These are phyloP conservation scores for Takashimella tepidaria DNA, from an alignment of 1,284 basidiomycete genomes.

Conservation along the genomic window DNA sequence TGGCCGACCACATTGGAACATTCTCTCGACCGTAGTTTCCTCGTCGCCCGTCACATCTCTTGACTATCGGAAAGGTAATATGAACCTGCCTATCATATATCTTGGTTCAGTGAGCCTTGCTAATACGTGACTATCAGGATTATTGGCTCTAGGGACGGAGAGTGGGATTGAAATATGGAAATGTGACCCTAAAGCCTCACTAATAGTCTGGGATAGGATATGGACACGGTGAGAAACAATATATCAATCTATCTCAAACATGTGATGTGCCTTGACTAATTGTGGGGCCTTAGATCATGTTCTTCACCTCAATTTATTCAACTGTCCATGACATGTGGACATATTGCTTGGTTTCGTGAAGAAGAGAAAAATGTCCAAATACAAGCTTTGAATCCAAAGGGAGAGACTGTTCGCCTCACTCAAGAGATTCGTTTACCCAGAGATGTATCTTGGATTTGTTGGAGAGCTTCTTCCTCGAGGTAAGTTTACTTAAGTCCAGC, in stretches of 20 bases:
- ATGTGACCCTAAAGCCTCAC: constrained; percentile 24
- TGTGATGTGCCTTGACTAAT: background rate
- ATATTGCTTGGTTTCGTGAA: constrained; percentile 2
- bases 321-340: background rate
- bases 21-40: constrained; percentile 35
- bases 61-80: constrained; percentile 29
- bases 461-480: constrained; percentile 28
- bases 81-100: too few relatives aligned
- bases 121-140: constrained; percentile 12
- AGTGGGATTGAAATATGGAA: constrained; percentile 39
- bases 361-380: constrained; percentile 21
- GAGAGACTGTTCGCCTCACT: constrained; percentile 18
- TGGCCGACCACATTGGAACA: constrained; percentile 21
- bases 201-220: constrained; percentile 42
- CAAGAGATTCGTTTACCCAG: constrained; percentile 42
- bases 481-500: constrained; percentile 17
- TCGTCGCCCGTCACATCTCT: constrained; percentile 24
- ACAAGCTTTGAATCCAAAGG: constrained; percentile 22
- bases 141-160: constrained; percentile 27
- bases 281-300: constrained; percentile 3
- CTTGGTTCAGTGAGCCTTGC: too few relatives aligned
- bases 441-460: constrained; percentile 39
- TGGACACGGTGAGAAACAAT: constrained; percentile 37
- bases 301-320: constrained; percentile 9
- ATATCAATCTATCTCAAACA: too few relatives aligned